A percentile compares a stretch with the other conserved stretches of the same genome.
phyloP scores from a whole-genome alignment of 192 early-diverging fungal species.

The Linnemannia schmuckeri region DNA sequence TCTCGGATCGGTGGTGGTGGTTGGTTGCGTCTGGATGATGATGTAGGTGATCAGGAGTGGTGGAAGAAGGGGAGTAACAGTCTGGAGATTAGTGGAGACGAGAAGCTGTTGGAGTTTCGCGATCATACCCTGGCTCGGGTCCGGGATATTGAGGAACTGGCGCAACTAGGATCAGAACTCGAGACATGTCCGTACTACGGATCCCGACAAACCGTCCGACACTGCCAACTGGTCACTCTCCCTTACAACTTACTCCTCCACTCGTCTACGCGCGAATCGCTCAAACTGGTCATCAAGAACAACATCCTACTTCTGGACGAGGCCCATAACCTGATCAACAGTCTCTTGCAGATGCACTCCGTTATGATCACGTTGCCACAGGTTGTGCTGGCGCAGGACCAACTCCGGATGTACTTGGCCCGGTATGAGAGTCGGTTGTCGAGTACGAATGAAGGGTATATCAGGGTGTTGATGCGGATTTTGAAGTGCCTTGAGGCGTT shows the following conservation, averaged over 20 bases:
- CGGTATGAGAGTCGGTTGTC: slow-evolving; percentile 78
- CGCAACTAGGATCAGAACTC: slow-evolving; percentile 67
- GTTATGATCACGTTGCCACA: slow-evolving; percentile 66
- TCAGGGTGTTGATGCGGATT: slow-evolving; percentile 78
- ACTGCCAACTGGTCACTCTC: slow-evolving; percentile 81
- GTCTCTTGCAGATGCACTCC: slow-evolving; percentile 79
- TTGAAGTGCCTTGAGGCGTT: slow-evolving; percentile 64
- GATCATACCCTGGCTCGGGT: slow-evolving; percentile 62
- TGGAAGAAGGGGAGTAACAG: slow-evolving; percentile 4
- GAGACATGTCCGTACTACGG: slow-evolving; percentile 90
- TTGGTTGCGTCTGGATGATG: background rate
- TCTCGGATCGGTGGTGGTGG: background rate
- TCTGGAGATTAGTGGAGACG: slow-evolving; percentile 48
- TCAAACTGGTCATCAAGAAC: slow-evolving; percentile 74
- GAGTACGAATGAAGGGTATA: slow-evolving; percentile 80
- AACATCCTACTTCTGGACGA: slow-evolving; percentile 91
- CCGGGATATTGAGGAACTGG: slow-evolving; percentile 91
- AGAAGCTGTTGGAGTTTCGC: slow-evolving; percentile 68
- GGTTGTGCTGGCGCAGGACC: slow-evolving; percentile 64
- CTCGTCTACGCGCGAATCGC: slow-evolving; percentile 76
- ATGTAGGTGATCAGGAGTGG: background rate
- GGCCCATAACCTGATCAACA: slow-evolving; percentile 82
- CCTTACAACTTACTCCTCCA: slow-evolving; percentile 92
- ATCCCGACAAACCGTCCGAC: slow-evolving; percentile 66
- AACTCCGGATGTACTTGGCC: slow-evolving; percentile 75